A percentile compares a stretch with the other conserved stretches of the same genome.
Conservation (phyloP, 768 basidiomycete species). For the Trametes gibbosa region DNA sequence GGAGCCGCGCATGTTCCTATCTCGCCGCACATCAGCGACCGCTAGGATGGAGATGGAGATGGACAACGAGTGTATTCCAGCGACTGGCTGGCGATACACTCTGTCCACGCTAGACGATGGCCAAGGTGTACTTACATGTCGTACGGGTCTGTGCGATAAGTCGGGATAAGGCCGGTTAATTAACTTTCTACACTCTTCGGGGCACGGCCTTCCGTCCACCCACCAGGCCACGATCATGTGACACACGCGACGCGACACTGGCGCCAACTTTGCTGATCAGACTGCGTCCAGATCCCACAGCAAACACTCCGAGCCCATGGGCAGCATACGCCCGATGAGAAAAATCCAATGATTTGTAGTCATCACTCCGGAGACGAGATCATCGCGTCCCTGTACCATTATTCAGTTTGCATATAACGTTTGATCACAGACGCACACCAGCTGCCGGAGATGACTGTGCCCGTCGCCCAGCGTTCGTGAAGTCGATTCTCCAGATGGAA, state of each 20-base stretch:
- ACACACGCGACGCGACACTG: not conserved
- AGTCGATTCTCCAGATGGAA: not conserved
- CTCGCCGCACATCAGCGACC: not conserved
- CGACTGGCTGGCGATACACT: not conserved
- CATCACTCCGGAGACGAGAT: not conserved
- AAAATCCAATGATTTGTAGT: not conserved
- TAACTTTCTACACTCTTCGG: no score
- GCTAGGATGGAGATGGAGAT: not conserved
- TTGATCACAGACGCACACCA: not conserved
- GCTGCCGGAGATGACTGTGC: not conserved
- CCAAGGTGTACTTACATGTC: not conserved
- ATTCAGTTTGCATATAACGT: not conserved
- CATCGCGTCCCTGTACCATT: not conserved
- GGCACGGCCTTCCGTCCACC: not conserved
- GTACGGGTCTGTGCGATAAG: not conserved
- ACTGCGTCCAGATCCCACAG: no score
- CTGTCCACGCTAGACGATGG: no score
- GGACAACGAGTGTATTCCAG: not conserved
- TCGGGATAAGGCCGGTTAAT: not conserved
- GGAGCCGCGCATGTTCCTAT: slow-evolving; percentile 34
- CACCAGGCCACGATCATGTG: not conserved
- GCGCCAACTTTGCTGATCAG: no score
- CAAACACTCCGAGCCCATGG: no score
- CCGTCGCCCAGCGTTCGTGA: no score
- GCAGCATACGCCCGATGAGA: no score